These are phyloP conservation scores for Debaryomyces tyrocola DNA, from an alignment of 805 yeast species.

Conservation along the genomic window DNA sequence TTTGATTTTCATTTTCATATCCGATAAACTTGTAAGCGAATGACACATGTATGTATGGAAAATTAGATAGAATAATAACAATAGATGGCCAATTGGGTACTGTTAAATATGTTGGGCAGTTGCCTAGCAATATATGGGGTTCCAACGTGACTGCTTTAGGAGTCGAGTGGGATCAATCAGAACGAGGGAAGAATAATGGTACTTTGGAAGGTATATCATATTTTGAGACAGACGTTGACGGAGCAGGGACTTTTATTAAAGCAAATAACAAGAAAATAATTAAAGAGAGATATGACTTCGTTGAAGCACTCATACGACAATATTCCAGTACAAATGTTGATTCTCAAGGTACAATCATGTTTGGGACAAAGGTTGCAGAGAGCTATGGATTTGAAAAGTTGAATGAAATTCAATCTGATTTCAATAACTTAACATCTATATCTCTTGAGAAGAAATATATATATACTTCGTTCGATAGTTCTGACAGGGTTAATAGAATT, in stretches of 20 bases:
- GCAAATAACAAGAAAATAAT: constrained; percentile 33
- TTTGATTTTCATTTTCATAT: too few relatives aligned
- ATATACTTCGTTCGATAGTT: constrained; percentile 10
- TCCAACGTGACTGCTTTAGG: constrained; percentile 58
- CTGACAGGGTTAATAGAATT: constrained; percentile 1
- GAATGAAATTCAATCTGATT: constrained; percentile 47
- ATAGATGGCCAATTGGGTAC: constrained; percentile 58
- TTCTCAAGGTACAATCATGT: constrained; percentile 28
- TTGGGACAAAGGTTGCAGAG: constrained; percentile 61
- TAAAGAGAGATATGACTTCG: constrained; percentile 27
- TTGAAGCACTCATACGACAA: constrained; percentile 48
- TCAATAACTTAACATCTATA: constrained; percentile 43
- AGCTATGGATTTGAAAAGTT: constrained; percentile 65
- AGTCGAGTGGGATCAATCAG: constrained; percentile 79
- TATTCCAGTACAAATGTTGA: constrained; percentile 40
- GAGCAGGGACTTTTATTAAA: constrained; percentile 68
- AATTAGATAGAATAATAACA: constrained; percentile 23
- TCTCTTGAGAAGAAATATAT: constrained; percentile 50
- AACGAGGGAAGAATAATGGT: constrained; percentile 77
- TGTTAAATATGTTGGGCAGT: constrained; percentile 56
- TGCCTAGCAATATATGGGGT: constrained; percentile 59
- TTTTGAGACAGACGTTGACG: constrained; percentile 42
- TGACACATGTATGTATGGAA: background rate
- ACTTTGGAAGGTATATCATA: constrained; percentile 50
- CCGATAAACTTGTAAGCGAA: too few relatives aligned